Evolutionary conservation across 2,329 filamentous ascomycete species (phyloP), one percentile per base, ranked within the genome.

Genomic region (Pseudocercospora fijiensis): DNA sequence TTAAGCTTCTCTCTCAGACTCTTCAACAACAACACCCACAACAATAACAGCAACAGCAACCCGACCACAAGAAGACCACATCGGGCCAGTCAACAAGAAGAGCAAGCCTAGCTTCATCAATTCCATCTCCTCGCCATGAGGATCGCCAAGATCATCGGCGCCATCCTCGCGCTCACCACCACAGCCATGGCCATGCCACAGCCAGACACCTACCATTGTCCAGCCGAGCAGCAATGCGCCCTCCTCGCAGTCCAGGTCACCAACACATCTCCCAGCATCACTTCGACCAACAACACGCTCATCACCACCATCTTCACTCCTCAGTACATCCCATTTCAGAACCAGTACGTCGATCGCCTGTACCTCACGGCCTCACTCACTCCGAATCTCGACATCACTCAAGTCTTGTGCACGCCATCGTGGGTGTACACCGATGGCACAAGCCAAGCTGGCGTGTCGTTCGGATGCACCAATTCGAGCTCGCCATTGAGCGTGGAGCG

Each of bases 341-440:
- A 56, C 28, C 27, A 56, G 16, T 56, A 33, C 28, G 28, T 56
- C 28, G 30, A 56, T 20, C 28, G 28, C 11, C 53, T 56, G 16
- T 56, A 56, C 30, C 53, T 56, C 53, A 41, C 30, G 4, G n/a
- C 18, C n/a, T 56, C 53, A 5, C 5, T 56, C 53, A 56, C 10
- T 22, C 16, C 27, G 9, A 28, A 41, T 24, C 27, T 41, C 27
- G 28, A 56, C 16, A 18, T 56, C 30, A 41, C 13, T 18, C 16
- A n/a, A 22, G 30, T 41, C 16, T 16, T 56, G 27, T 56, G 53
- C 30, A 37, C 28, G 30, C 53, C 53, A 41, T 33, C 30, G 4
- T 56, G 53, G 53, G 24, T 41, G 27, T 56, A 22, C 53, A 22
- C 27, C 16, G 53, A 56, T 10, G 53, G 53, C n/a, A 56, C 53